These are phyloP conservation scores for Leccinum arenicola DNA, from an alignment of 768 basidiomycete genomes.

Conservation along the genomic window DNA sequence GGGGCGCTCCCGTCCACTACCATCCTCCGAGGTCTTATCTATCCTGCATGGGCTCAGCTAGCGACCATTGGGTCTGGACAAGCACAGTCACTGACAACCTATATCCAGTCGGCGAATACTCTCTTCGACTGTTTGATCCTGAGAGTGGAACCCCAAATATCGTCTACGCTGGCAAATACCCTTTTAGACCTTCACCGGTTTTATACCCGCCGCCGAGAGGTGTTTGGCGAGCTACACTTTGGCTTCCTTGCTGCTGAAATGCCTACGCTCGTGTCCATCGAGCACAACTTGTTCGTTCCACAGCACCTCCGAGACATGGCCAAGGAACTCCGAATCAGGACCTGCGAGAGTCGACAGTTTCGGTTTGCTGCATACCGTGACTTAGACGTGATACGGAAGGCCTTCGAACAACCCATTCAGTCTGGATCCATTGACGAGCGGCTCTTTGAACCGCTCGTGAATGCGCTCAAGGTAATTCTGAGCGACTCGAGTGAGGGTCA, in stretches of 20 bases:
- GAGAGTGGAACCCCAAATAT: conserved; percentile 44
- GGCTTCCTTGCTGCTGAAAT: conserved; percentile 57
- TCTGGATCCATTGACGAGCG: conserved; percentile 46
- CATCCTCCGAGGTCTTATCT: conserved; percentile 70
- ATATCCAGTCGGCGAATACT: conserved; percentile 60
- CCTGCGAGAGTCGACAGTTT: conserved; percentile 67
- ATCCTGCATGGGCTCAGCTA: conserved; percentile 70
- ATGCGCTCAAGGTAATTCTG: conserved; percentile 64
- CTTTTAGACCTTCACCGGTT: conserved; percentile 68
- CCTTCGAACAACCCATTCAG: conserved; percentile 63
- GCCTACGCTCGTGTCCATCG: conserved; percentile 68
- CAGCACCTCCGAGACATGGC: conserved; percentile 48
- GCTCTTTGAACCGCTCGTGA: conserved; percentile 60
- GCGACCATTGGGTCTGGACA: conserved; percentile 40
- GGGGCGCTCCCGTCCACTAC: conserved; percentile 73
- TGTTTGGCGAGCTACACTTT: conserved; percentile 68
- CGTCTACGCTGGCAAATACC: conserved; percentile 40
- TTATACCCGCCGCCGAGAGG: conserved; percentile 63
- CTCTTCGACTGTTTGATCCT: conserved; percentile 63
- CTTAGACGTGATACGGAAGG: conserved; percentile 63
- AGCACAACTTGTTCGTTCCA: conserved; percentile 55
- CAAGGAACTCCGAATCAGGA: conserved; percentile 49
- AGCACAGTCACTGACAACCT: conserved; percentile 42
- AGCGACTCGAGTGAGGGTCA: conserved; percentile 61
- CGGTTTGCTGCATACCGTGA: conserved; percentile 75